These are phyloP conservation scores for Dryas alaskensis DNA, from an alignment of 306 rosid genomes.

Conservation along the genomic window DNA sequence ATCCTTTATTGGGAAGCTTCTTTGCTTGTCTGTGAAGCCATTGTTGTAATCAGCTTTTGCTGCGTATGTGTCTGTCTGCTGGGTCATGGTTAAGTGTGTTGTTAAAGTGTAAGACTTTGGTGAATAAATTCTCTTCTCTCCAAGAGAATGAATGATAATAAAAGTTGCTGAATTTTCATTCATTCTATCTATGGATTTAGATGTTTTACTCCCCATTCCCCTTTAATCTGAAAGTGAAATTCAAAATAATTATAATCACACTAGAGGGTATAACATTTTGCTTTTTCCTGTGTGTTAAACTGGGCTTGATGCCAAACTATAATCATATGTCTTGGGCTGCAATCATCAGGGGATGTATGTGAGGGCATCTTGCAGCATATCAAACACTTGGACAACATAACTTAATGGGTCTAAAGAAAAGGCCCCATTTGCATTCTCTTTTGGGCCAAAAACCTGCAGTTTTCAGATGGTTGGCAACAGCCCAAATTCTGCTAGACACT, in stretches of 20 bases:
- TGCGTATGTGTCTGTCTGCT: neutral
- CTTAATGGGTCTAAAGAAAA: too few relatives aligned
- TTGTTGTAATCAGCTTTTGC: neutral
- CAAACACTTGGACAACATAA: too few relatives aligned
- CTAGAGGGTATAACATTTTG: too few relatives aligned
- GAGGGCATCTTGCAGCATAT: too few relatives aligned
- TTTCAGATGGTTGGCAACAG: too few relatives aligned
- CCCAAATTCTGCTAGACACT: too few relatives aligned
- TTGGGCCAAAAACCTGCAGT: too few relatives aligned
- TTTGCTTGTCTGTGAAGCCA: neutral
- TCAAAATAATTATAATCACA: neutral
- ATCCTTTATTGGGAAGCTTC: neutral
- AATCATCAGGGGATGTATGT: too few relatives aligned
- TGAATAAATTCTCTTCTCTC: slow-evolving; percentile 10
- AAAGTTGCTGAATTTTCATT: neutral
- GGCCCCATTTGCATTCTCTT: too few relatives aligned
- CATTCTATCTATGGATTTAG: neutral
- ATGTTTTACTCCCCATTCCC: neutral
- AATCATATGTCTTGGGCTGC: too few relatives aligned
- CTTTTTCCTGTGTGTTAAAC: too few relatives aligned
- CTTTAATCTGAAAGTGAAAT: neutral
- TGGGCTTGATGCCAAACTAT: too few relatives aligned
- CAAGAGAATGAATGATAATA: neutral
- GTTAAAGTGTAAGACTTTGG: neutral
- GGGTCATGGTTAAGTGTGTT: neutral